Percentiles rank a stretch among this genome's conserved stretches.
phyloP scores from a whole-genome alignment of 148 eudicot genomes.

The Vaccinium macrocarpon region DNA sequence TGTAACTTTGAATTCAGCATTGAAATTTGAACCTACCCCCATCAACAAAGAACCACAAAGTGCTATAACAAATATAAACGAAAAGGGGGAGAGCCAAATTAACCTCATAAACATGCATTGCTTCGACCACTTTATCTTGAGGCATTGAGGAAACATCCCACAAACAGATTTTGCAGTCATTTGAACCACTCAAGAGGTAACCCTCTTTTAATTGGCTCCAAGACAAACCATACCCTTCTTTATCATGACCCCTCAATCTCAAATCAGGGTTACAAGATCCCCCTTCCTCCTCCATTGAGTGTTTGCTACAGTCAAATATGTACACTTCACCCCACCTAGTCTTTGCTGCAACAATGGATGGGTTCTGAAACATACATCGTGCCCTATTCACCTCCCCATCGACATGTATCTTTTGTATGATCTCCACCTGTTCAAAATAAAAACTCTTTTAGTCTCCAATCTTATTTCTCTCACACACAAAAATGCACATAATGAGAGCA shows the following conservation, averaged over 20 bases:
- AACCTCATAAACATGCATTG: constrained; percentile 65
- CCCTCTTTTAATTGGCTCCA: constrained; percentile 87
- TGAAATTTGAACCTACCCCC: not conserved
- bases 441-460: not conserved
- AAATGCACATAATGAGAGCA: not conserved
- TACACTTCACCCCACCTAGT: constrained; percentile 77
- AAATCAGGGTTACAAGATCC: constrained; percentile 61
- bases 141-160: constrained; percentile 83
- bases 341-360: constrained; percentile 74
- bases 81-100: not conserved
- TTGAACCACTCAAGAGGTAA: constrained; percentile 82
- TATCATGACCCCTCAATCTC: constrained; percentile 79
- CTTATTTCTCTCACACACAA: not conserved
- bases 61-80: not conserved
- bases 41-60: not conserved
- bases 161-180: constrained; percentile 82
- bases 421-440: constrained; percentile 56
- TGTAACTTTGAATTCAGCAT: constrained; percentile 7
- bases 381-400: constrained; percentile 97
- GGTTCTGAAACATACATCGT: constrained; percentile 73
- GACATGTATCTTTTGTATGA: constrained; percentile 60
- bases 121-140: constrained; percentile 60
- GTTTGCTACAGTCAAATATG: constrained; percentile 67
- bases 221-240: constrained; percentile 97
- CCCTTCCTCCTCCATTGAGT: constrained; percentile 27